These are phyloP conservation scores for Cyclotella sp. DNA, from an alignment of 108 stramenopile genomes.

Conservation along the genomic window DNA sequence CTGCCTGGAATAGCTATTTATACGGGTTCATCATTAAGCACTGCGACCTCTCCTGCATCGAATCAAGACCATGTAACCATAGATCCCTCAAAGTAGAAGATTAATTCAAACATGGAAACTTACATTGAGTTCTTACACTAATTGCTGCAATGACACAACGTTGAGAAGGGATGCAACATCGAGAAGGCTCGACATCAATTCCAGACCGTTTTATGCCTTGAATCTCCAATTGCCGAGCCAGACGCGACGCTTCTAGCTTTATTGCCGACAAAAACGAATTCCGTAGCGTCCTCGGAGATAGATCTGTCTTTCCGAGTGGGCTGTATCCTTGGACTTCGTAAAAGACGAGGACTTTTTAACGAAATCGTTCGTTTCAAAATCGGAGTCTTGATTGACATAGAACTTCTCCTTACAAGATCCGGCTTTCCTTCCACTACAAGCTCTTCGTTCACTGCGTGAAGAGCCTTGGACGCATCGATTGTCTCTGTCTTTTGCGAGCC, in stretches of 20 bases:
- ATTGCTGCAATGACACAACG: too few species aligned
- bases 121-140: too few species aligned
- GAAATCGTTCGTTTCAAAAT: not conserved
- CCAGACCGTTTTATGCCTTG: not conserved
- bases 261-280: conserved; percentile 24
- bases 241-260: conserved; percentile 1
- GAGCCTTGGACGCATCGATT: conserved; percentile 57
- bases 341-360: conserved; percentile 13
- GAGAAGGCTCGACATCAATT: not conserved
- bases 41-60: too few species aligned
- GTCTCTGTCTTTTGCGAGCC: conserved; percentile 52
- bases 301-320: not conserved
- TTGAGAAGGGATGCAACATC: too few species aligned
- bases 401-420: not conserved
- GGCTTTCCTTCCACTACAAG: not conserved
- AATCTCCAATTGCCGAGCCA: not conserved
- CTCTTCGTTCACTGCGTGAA: conserved; percentile 21
- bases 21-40: too few species aligned
- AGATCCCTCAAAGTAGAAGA: too few species aligned
- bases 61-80: too few species aligned
- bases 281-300: conserved; percentile 11
- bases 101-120: too few species aligned
- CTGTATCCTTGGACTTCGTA: not conserved
- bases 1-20: too few species aligned
- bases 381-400: conserved; percentile 13